Evolutionary conservation across 2,329 filamentous ascomycete genomes (phyloP).

Genomic region (Alternaria novae-zelandiae): DNA sequence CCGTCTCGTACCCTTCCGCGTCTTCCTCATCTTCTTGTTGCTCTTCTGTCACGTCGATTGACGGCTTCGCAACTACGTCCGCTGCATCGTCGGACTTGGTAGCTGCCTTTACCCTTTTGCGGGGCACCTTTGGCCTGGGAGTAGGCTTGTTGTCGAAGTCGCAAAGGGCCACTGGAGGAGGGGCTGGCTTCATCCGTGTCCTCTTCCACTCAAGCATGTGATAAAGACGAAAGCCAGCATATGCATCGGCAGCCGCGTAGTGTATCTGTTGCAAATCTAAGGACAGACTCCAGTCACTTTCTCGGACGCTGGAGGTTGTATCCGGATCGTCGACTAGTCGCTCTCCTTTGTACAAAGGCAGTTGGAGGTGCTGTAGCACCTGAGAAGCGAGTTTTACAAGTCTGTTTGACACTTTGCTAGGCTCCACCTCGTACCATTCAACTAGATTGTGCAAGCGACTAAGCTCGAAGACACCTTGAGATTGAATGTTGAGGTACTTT

Average conservation of each 20-base stretch:
- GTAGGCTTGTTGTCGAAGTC: constrained; percentile 62
- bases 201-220: constrained; percentile 73
- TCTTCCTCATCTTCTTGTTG: constrained; percentile 23
- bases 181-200: constrained; percentile 69
- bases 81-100: constrained; percentile 12
- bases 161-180: constrained; percentile 71
- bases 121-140: constrained; percentile 11
- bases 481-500: constrained; percentile 65
- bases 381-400: constrained; percentile 74
- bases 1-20: constrained; percentile 46
- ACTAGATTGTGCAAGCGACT: constrained; percentile 85
- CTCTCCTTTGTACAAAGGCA: constrained; percentile 82
- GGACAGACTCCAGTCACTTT: constrained; percentile 73
- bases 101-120: constrained; percentile 11
- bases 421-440: constrained; percentile 59
- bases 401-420: constrained; percentile 56
- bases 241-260: constrained; percentile 83
- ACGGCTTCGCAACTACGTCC: constrained; percentile 10
- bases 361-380: constrained; percentile 71
- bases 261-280: constrained; percentile 70
- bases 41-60: constrained; percentile 26
- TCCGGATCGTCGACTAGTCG: constrained; percentile 25
- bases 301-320: constrained; percentile 60
- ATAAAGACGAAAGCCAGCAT: constrained; percentile 79
- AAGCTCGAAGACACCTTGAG: constrained; percentile 76